phyloP scores from a whole-genome alignment of 2,329 filamentous ascomycete species.

The Fusarium burgessii region DNA sequence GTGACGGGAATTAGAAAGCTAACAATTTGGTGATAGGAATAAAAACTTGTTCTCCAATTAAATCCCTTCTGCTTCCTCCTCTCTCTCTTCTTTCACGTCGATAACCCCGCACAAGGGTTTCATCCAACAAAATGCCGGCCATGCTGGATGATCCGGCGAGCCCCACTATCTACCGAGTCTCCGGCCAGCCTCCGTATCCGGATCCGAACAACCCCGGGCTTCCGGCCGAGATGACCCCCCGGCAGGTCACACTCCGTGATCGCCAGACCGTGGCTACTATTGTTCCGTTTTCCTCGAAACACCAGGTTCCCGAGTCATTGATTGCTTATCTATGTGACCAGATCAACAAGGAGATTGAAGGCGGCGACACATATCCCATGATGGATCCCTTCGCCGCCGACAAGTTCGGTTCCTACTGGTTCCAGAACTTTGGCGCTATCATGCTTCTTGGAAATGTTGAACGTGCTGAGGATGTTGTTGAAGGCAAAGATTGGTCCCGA shows the following conservation, averaged over 20 bases:
- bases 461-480: slow-evolving; percentile 67
- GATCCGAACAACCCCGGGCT: slow-evolving; percentile 71
- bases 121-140: slow-evolving; percentile 72
- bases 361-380: slow-evolving; percentile 93
- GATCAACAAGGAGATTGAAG: slow-evolving; percentile 90
- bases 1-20: slow-evolving; percentile 11
- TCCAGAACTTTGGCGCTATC: slow-evolving; percentile 88
- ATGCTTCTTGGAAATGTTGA: slow-evolving; percentile 85
- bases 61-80: not conserved
- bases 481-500: slow-evolving; percentile 79
- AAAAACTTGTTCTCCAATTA: slow-evolving; percentile 17
- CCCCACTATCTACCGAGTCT: slow-evolving; percentile 76
- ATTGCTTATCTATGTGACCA: slow-evolving; percentile 84
- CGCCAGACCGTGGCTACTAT: slow-evolving; percentile 86
- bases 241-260: slow-evolving; percentile 85
- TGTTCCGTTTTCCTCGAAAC: slow-evolving; percentile 81
- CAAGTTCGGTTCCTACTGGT: slow-evolving; percentile 86
- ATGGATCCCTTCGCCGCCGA: slow-evolving; percentile 79
- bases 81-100: not conserved
- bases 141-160: slow-evolving; percentile 82
- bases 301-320: slow-evolving; percentile 80
- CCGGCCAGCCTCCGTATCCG: slow-evolving; percentile 74
- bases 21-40: slow-evolving; percentile 12
- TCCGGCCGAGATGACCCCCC: slow-evolving; percentile 75
- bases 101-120: slow-evolving; percentile 19